Percentiles rank a stretch among this genome's conserved stretches.
These are phyloP conservation scores for Kregervanrija pseudodelftensis DNA, from an alignment of 805 yeast species.

Conservation along the genomic window DNA sequence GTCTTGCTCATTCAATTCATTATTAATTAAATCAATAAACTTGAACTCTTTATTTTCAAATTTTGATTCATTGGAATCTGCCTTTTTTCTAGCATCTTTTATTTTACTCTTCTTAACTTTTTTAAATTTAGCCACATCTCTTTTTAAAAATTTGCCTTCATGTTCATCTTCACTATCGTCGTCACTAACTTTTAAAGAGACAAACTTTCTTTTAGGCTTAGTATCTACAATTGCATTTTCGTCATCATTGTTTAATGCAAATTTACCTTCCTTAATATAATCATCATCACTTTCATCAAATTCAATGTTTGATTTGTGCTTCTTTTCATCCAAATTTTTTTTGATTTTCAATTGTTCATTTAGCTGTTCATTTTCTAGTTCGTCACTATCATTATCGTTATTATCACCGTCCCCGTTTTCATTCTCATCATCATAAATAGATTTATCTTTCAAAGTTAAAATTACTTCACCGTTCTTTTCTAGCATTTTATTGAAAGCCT, in stretches of 20 bases:
- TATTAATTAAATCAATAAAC: conserved; percentile 22
- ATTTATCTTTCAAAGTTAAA: conserved; percentile 51
- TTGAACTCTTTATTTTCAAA: conserved; percentile 15
- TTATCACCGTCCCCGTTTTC: conserved; percentile 4
- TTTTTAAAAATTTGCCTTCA: neutral
- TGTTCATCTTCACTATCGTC: conserved; percentile 8
- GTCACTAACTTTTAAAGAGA: conserved; percentile 12
- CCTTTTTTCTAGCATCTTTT: conserved; percentile 8
- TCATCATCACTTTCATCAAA: conserved; percentile 18
- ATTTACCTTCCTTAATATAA: conserved; percentile 15
- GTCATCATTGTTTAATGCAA: conserved; percentile 17
- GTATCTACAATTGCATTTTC: neutral
- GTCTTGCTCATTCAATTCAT: conserved; percentile 21
- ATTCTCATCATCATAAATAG: conserved; percentile 26
- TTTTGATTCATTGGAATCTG: conserved; percentile 6
- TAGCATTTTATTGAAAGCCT: conserved; percentile 30
- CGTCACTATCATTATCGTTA: conserved; percentile 30
- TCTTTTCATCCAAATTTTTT: conserved; percentile 11
- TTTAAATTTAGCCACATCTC: conserved; percentile 13
- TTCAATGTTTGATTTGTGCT: conserved; percentile 27
- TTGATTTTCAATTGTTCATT: conserved; percentile 13
- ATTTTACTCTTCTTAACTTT: conserved; percentile 18
- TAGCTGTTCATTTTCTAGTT: conserved; percentile 30
- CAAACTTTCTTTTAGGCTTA: conserved; percentile 9
- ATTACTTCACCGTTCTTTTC: conserved; percentile 38